Base-by-base conservation (phyloP, 331 rosid genomes). In the Malus hybrid region DNA sequence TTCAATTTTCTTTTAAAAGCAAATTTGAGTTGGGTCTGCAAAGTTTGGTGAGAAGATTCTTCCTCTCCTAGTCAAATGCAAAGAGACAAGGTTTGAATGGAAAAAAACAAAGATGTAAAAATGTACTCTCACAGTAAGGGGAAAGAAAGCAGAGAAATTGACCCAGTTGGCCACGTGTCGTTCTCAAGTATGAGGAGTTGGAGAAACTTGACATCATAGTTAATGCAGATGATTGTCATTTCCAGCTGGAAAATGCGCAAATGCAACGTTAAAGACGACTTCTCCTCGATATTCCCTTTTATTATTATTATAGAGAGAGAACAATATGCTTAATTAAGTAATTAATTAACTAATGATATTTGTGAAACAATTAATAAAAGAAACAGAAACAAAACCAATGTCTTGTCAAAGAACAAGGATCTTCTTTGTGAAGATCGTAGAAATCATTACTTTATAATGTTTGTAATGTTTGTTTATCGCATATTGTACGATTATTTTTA, bases 1-100 rank as follows among this genome's bases (percentile, higher is more conserved):
- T 7, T 39, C 19, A 27, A 42, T 61, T 27, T 46, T 74, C 22
- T 44, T 6, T n/a, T 9, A n/a, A 46, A 20, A 60, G 20, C 44
- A 46, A 24, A 62, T 9, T 28, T 46, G 9, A 52, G 75, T 27
- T 55, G 48, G 20, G 24, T 28, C n/a, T 72, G 46, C 69, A 9
- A 10, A 73, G 46, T 39, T 69, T 75, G 71, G 24, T 39, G 74
- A 36, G 70, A 52, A 74, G 82, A 76, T 77, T 81, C 85, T 71
- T 61, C 46, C 46, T 27, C 28, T 31, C 75, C 55, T 61, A 1
- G 88, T 90, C 86, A 86, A 86, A 83, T 80, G 77, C 80, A 79
- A 66, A 67, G 46, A 39, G 46, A 39, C 46, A 39, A 39, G 46
- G 3, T 39, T 36, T 36, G 44, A 36, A 39, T 39, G 46, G 12